Evolutionary conservation across 2,329 filamentous ascomycete genomes (phyloP).

Genomic region (Chaetomiaceae sp.): DNA sequence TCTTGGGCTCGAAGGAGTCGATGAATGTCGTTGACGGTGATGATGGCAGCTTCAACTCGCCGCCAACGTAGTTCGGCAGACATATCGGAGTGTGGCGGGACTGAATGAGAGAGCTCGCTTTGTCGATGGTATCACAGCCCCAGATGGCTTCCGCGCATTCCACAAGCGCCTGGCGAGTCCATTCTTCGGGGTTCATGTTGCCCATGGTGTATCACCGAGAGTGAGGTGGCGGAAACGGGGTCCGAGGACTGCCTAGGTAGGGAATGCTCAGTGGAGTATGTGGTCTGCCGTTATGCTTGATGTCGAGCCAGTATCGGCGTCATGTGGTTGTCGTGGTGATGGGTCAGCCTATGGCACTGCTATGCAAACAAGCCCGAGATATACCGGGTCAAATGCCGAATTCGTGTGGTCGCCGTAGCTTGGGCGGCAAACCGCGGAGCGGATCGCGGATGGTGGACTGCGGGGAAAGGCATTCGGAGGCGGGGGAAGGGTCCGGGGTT

Average conservation of each 20-base stretch:
- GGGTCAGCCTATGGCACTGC: too few species aligned
- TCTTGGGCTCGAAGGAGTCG: conserved; percentile 31
- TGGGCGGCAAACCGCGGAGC: conserved; percentile 19
- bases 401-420: too few species aligned
- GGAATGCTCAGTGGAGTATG: too few species aligned
- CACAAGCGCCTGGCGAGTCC: neutral
- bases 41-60: conserved; percentile 18
- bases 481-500: neutral
- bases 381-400: neutral
- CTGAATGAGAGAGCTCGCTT: conserved; percentile 25
- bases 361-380: too few species aligned
- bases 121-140: conserved; percentile 29
- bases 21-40: conserved; percentile 22
- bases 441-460: conserved; percentile 20
- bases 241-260: too few species aligned
- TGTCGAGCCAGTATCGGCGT: too few species aligned
- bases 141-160: conserved; percentile 18
- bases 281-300: too few species aligned
- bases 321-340: too few species aligned
- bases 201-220: neutral
- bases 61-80: conserved; percentile 18
- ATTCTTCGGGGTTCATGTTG: neutral
- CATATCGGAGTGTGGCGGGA: neutral
- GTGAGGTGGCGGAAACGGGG: too few species aligned
- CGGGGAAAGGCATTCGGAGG: neutral